Conservation (phyloP, 1,284 basidiomycete species). For the Sporisorium sorghi region DNA sequence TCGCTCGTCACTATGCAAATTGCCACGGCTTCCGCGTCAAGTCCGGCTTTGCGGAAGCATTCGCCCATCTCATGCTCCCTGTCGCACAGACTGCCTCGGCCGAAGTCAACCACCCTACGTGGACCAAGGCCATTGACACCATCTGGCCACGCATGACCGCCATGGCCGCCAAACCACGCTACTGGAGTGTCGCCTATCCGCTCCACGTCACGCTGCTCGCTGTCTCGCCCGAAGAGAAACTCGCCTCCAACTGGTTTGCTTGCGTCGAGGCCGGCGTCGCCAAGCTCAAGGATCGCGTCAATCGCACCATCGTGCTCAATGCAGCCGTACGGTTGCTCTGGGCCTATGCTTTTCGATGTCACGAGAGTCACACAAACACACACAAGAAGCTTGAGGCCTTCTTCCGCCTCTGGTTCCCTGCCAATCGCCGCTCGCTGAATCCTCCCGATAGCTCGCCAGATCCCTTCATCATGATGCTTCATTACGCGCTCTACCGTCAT, state of each 20-base stretch:
- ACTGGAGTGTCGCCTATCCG: constrained; percentile 89
- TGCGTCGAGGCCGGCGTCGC: constrained; percentile 72
- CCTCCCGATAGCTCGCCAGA: constrained; percentile 82
- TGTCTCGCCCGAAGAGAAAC: constrained; percentile 86
- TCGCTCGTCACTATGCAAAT: constrained; percentile 84
- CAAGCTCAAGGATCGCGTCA: constrained; percentile 86
- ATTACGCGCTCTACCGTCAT: constrained; percentile 85
- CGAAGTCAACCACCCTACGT: constrained; percentile 93
- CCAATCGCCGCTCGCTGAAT: constrained; percentile 76
- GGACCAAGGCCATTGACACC: constrained; percentile 88
- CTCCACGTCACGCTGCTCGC: constrained; percentile 85
- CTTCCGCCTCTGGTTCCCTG: constrained; percentile 83
- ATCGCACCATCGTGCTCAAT: constrained; percentile 81
- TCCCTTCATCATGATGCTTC: constrained; percentile 81
- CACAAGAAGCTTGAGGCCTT: constrained; percentile 82
- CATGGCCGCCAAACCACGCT: constrained; percentile 89
- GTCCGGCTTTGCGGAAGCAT: constrained; percentile 84
- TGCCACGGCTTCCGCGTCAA: constrained; percentile 88
- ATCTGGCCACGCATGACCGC: constrained; percentile 86
- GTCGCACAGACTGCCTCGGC: constrained; percentile 92
- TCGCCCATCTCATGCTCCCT: constrained; percentile 84
- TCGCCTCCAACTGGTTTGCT: constrained; percentile 83
- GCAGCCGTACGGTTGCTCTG: constrained; percentile 86
- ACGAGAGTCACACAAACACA: constrained; percentile 82
- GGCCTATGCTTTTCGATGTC: constrained; percentile 93